These are phyloP conservation scores for Chalciporus piperatus DNA, from an alignment of 768 basidiomycete genomes.

Conservation along the genomic window DNA sequence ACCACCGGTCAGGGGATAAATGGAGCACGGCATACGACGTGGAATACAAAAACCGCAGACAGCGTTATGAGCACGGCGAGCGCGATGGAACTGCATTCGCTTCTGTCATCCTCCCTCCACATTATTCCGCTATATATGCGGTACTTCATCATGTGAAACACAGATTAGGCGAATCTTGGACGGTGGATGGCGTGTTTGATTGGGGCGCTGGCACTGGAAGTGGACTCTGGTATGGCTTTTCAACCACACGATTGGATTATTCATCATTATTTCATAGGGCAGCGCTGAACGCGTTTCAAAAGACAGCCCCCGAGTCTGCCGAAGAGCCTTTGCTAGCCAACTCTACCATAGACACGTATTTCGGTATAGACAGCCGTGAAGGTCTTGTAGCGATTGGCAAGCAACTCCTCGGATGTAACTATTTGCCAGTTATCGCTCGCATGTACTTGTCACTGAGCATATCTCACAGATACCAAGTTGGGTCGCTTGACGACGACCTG, in stretches of 20 bases:
- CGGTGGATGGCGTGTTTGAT: slow-evolving; percentile 63
- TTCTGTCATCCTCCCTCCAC: slow-evolving; percentile 79
- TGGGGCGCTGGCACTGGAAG: slow-evolving; percentile 85
- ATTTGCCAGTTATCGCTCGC: not conserved
- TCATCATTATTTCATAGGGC: slow-evolving; percentile 48
- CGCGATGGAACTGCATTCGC: slow-evolving; percentile 84
- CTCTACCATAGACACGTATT: slow-evolving; percentile 58
- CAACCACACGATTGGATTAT: slow-evolving; percentile 1
- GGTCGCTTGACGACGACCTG: slow-evolving; percentile 46
- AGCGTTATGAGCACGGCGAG: slow-evolving; percentile 55
- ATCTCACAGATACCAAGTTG: slow-evolving; percentile 43
- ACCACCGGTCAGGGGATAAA: slow-evolving; percentile 26
- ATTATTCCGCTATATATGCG: slow-evolving; percentile 77
- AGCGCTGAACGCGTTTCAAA: slow-evolving; percentile 61
- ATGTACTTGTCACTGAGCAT: slow-evolving; percentile 14
- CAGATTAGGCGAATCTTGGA: slow-evolving; percentile 63
- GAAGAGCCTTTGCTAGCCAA: slow-evolving; percentile 40
- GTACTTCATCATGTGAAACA: slow-evolving; percentile 67
- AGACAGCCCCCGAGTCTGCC: slow-evolving; percentile 19
- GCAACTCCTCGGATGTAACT: slow-evolving; percentile 56
- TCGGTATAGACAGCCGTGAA: slow-evolving; percentile 75
- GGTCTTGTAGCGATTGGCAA: slow-evolving; percentile 68
- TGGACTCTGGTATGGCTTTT: slow-evolving; percentile 66
- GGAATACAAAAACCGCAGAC: slow-evolving; percentile 57
- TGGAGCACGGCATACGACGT: slow-evolving; percentile 60